A percentile compares a stretch with the other conserved stretches of the same genome.
These are phyloP conservation scores for Podila clonocystis DNA, from an alignment of 192 early-diverging fungal species.

Conservation along the genomic window DNA sequence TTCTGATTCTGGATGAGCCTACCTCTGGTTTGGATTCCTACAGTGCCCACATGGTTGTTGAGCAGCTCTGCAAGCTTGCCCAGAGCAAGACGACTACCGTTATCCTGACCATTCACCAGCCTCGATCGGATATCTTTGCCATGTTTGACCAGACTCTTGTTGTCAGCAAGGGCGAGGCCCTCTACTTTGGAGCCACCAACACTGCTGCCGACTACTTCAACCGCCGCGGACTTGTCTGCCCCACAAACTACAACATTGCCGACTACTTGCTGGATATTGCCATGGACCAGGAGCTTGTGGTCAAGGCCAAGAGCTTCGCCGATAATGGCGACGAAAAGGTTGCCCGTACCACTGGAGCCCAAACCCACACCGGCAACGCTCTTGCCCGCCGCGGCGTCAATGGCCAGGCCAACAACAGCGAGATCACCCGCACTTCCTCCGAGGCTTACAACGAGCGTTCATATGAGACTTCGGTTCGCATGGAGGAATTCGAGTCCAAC, in stretches of 20 bases:
- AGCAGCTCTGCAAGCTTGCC: conserved; percentile 67
- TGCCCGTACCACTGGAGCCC: neutral
- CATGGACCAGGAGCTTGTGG: conserved; percentile 19
- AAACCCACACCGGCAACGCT: neutral
- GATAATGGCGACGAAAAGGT: conserved; percentile 17
- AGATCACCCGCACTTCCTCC: neutral
- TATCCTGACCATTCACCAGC: conserved; percentile 61
- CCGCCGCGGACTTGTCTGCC: conserved; percentile 40
- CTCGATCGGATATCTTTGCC: conserved; percentile 58
- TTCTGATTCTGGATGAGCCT: conserved; percentile 88
- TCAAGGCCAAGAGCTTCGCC: conserved; percentile 2
- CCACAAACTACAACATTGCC: conserved; percentile 51
- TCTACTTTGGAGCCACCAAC: conserved; percentile 52
- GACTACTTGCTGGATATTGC: conserved; percentile 48
- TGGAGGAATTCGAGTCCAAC: conserved; percentile 16
- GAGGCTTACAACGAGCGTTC: neutral
- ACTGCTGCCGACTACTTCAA: conserved; percentile 50
- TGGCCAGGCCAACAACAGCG: neutral
- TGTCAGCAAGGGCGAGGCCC: conserved; percentile 39
- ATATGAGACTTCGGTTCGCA: conserved; percentile 12
- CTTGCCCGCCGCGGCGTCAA: neutral
- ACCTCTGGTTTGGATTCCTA: conserved; percentile 83
- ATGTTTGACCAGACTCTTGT: conserved; percentile 54
- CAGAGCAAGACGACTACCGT: conserved; percentile 56
- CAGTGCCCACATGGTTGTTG: conserved; percentile 72